These are phyloP conservation scores for Colletotrichum viniferum DNA, from an alignment of 2,329 filamentous ascomycete genomes.

Conservation along the genomic window DNA sequence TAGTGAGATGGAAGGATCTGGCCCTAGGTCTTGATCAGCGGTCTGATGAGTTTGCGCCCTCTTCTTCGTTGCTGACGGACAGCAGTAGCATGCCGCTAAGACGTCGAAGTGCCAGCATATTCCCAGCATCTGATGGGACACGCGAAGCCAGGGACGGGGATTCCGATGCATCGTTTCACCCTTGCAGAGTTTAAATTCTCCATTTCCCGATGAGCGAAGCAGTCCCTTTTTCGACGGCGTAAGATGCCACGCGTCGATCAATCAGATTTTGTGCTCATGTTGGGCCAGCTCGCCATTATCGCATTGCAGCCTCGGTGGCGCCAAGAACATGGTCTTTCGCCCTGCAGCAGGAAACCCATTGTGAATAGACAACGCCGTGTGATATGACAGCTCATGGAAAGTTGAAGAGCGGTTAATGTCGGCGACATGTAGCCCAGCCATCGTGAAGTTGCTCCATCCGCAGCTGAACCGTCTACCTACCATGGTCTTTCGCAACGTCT, in stretches of 20 bases:
- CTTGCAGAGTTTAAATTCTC: slow-evolving; percentile 14
- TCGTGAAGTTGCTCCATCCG: background rate
- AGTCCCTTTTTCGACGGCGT: background rate
- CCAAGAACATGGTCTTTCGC: background rate
- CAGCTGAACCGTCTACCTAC: background rate
- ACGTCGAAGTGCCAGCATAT: slow-evolving; percentile 11
- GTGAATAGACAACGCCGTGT: background rate
- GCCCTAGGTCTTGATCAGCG: background rate
- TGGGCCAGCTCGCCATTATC: background rate
- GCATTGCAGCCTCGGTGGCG: background rate
- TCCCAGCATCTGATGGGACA: slow-evolving; percentile 4
- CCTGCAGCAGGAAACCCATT: background rate
- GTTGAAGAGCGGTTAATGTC: background rate
- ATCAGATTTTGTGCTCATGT: background rate
- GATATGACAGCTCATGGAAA: background rate
- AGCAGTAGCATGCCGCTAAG: background rate
- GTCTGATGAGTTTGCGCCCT: slow-evolving; percentile 4
- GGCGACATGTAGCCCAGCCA: background rate
- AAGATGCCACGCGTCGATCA: slow-evolving; percentile 1
- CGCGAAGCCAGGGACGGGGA: slow-evolving; percentile 18
- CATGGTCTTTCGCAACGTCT: background rate
- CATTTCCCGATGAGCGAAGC: slow-evolving; percentile 2
- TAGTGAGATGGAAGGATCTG: background rate
- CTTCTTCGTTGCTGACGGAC: background rate
- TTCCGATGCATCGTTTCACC: slow-evolving; percentile 20